A percentile compares a stretch with the other conserved stretches of the same genome.
These are phyloP conservation scores for Macrophomina phaseolina DNA, from an alignment of 2,329 filamentous ascomycete genomes.

Conservation along the genomic window DNA sequence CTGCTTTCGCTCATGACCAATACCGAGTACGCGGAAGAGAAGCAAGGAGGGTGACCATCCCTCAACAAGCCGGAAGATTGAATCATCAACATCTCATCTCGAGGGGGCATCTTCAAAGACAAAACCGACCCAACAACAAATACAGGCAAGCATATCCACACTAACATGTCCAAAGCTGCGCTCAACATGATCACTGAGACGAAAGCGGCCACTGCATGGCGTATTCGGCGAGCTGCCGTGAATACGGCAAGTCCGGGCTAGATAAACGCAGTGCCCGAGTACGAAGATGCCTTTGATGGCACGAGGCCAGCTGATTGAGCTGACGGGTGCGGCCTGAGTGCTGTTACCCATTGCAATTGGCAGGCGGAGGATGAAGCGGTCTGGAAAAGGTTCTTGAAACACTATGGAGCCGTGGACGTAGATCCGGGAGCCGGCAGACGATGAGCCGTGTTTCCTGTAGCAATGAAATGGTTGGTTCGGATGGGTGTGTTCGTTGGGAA, in stretches of 20 bases:
- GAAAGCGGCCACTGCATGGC: constrained; percentile 42
- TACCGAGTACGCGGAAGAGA: neutral
- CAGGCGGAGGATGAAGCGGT: neutral
- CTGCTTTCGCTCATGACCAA: constrained; percentile 40
- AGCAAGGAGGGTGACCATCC: neutral
- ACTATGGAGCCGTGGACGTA: neutral
- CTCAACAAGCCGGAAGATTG: constrained; percentile 31
- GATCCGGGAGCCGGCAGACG: constrained; percentile 1
- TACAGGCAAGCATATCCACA: neutral
- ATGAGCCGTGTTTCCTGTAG: too few relatives aligned
- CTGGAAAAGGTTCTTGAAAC: constrained; percentile 10
- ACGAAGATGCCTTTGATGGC: constrained; percentile 30
- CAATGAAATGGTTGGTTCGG: neutral
- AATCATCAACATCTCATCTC: constrained; percentile 45
- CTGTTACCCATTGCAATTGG: constrained; percentile 44
- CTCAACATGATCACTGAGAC: constrained; percentile 52
- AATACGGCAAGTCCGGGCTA: constrained; percentile 49
- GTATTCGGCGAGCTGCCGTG: constrained; percentile 40
- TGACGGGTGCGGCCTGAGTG: constrained; percentile 45
- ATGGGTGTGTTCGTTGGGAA: too few relatives aligned
- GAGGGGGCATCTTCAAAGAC: constrained; percentile 45
- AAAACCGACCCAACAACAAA: neutral
- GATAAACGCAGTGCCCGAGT: constrained; percentile 46
- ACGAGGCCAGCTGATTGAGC: constrained; percentile 46
- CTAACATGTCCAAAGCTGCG: constrained; percentile 49